phyloP scores from a whole-genome alignment of 2,329 filamentous ascomycete species.

The Neocucurbitaria cava region DNA sequence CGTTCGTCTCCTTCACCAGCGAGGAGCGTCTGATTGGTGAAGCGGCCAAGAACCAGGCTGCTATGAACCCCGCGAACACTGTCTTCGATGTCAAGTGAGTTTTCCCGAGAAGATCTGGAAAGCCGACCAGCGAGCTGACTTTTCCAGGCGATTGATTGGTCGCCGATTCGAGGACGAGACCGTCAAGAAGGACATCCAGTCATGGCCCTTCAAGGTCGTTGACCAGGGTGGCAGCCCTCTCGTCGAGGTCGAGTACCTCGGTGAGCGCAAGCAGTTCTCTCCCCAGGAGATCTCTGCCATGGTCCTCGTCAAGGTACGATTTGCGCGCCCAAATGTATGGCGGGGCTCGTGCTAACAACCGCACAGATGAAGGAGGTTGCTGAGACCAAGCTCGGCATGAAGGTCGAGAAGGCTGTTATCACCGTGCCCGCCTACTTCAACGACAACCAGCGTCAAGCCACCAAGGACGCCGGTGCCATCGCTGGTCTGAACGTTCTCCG shows the following conservation, averaged over 20 bases:
- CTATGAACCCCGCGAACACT: conserved; percentile 98
- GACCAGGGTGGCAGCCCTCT: conserved; percentile 87
- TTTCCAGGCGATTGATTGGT: conserved; percentile 88
- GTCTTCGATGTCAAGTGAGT: conserved; percentile 98
- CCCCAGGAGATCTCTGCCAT: conserved; percentile 99
- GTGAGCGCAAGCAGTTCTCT: conserved; percentile 93
- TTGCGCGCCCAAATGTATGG: conserved; percentile 1
- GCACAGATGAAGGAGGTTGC: conserved; percentile 97
- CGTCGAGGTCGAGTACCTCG: conserved; percentile 95
- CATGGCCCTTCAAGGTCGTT: conserved; percentile 98
- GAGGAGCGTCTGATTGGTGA: conserved; percentile 99
- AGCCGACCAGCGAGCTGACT: conserved; percentile 37
- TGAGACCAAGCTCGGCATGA: conserved; percentile 97
- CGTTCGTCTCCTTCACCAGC: conserved; percentile 98
- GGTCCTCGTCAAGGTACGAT: conserved; percentile 89
- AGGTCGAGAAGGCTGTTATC: conserved; percentile 98
- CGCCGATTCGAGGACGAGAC: conserved; percentile 93
- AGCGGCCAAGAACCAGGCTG: conserved; percentile 99
- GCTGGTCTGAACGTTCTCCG: conserved; percentile 96
- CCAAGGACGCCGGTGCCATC: conserved; percentile 99
- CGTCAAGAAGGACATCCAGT: conserved; percentile 98
- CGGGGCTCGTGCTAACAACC: conserved; percentile 26
- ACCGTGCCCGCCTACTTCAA: conserved; percentile 99
- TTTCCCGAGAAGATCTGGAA: background rate
- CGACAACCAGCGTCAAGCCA: conserved; percentile 99